phyloP scores from a whole-genome alignment of 2,329 filamentous ascomycete species.

The Ophiosphaerella narmari region DNA sequence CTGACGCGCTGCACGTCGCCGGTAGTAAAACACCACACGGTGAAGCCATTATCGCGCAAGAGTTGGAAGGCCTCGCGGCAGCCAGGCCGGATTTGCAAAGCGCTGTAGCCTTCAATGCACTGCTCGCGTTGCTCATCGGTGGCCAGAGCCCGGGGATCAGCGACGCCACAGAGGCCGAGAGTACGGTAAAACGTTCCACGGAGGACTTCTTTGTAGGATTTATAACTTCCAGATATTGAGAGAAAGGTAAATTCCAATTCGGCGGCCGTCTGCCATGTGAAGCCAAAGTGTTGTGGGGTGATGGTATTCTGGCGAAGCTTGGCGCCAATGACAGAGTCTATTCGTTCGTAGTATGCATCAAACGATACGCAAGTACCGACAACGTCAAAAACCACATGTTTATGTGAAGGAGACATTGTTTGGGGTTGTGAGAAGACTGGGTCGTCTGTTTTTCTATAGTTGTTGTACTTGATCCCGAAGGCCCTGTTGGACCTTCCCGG shows the following conservation, averaged over 20 bases:
- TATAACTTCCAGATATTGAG: conserved; percentile 12
- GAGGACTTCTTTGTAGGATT: conserved; percentile 12
- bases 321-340: conserved; percentile 8
- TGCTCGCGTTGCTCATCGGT: conserved; percentile 11
- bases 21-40: conserved; percentile 15
- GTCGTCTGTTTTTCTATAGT: not conserved
- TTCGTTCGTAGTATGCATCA: conserved; percentile 14
- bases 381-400: conserved; percentile 16
- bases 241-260: conserved; percentile 21
- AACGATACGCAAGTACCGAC: conserved; percentile 18
- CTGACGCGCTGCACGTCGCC: conserved; percentile 41
- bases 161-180: conserved; percentile 8
- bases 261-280: conserved; percentile 16
- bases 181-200: conserved; percentile 16
- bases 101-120: conserved; percentile 13
- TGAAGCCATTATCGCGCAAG: conserved; percentile 12
- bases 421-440: not conserved
- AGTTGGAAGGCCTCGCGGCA: conserved; percentile 8
- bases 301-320: conserved; percentile 9
- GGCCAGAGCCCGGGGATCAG: conserved; percentile 4
- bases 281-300: conserved; percentile 14
- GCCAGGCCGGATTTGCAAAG: conserved; percentile 7
- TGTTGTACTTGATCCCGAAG: too few species aligned
- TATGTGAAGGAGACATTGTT: conserved; percentile 5
- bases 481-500: too few species aligned